phyloP scores from a whole-genome alignment of 2,329 filamentous ascomycete genomes.

The Dothideomycetes sp. region DNA sequence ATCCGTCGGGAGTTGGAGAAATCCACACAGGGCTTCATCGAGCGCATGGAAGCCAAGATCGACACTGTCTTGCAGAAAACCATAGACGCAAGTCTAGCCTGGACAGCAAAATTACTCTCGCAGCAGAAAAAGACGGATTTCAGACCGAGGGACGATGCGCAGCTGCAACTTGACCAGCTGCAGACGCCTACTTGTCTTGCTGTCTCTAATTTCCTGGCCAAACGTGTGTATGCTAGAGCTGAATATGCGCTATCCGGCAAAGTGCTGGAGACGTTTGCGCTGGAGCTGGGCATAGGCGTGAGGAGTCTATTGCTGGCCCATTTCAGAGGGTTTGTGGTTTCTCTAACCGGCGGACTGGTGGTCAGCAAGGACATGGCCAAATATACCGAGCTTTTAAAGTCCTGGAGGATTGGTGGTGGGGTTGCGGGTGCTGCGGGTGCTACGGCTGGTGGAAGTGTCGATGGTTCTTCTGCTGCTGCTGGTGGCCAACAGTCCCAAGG shows the following conservation, averaged over 20 bases:
- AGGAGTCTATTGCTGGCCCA: constrained; percentile 77
- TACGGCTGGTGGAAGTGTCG: too few relatives aligned
- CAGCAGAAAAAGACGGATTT: constrained; percentile 85
- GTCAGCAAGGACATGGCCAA: constrained; percentile 93
- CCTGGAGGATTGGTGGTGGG: constrained; percentile 63
- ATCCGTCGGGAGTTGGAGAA: constrained; percentile 85
- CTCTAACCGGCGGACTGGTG: constrained; percentile 85
- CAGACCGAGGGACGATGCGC: constrained; percentile 69
- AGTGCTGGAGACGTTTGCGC: constrained; percentile 72
- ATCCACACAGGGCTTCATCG: constrained; percentile 60
- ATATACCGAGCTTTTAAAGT: constrained; percentile 76
- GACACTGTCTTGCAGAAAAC: constrained; percentile 58
- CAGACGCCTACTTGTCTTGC: constrained; percentile 77
- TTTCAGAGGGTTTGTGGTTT: constrained; percentile 89
- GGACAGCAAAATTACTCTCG: constrained; percentile 60
- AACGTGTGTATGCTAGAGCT: constrained; percentile 51
- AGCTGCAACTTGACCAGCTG: constrained; percentile 54
- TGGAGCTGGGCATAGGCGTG: constrained; percentile 71
- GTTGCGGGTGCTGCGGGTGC: too few relatives aligned
- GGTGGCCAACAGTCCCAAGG: not conserved
- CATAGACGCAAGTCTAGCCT: constrained; percentile 63
- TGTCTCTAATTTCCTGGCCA: constrained; percentile 66
- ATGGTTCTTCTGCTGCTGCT: too few relatives aligned
- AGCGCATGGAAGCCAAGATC: constrained; percentile 76
- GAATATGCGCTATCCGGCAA: constrained; percentile 58